Evolutionary conservation across 2,329 filamentous ascomycete species (phyloP).

Genomic region (Scopulariopsis brevicaulis): DNA sequence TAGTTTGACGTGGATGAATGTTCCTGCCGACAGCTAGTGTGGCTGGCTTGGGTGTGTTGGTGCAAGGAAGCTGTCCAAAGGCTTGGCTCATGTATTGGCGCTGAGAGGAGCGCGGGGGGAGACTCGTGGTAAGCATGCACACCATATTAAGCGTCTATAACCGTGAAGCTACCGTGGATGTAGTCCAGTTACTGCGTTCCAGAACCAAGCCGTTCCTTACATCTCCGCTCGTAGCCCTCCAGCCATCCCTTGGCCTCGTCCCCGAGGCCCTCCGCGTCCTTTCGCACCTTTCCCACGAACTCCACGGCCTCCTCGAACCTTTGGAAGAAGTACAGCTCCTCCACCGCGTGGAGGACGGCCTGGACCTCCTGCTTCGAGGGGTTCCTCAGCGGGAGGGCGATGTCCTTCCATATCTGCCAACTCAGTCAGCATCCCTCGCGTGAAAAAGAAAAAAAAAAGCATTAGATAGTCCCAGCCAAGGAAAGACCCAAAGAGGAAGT

Average conservation of each 20-base stretch:
- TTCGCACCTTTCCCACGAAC: conserved; percentile 18
- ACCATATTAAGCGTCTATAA: neutral
- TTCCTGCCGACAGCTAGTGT: neutral
- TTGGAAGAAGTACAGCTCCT: conserved; percentile 45
- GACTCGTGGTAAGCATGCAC: neutral
- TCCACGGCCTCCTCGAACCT: conserved; percentile 31
- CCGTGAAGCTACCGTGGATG: neutral
- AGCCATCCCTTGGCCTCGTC: neutral
- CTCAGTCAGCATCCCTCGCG: neutral
- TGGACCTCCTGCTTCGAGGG: conserved; percentile 35
- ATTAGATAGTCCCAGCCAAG: too few relatives aligned
- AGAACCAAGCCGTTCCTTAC: neutral
- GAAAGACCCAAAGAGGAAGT: too few relatives aligned
- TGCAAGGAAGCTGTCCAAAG: neutral
- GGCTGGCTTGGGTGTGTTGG: too few relatives aligned
- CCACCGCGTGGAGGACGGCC: conserved; percentile 40
- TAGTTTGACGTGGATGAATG: neutral
- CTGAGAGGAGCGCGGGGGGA: neutral
- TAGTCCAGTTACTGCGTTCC: neutral
- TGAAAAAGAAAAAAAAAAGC: neutral
- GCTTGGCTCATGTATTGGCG: neutral
- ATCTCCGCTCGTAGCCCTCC: neutral
- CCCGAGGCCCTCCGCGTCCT: neutral
- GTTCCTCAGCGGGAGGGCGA: conserved; percentile 26
- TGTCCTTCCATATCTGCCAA: conserved; percentile 29